Evolutionary conservation across 2,329 filamentous ascomycete species (phyloP), one percentile per base, ranked within the genome.

Genomic region (Talaromyces piceae): DNA sequence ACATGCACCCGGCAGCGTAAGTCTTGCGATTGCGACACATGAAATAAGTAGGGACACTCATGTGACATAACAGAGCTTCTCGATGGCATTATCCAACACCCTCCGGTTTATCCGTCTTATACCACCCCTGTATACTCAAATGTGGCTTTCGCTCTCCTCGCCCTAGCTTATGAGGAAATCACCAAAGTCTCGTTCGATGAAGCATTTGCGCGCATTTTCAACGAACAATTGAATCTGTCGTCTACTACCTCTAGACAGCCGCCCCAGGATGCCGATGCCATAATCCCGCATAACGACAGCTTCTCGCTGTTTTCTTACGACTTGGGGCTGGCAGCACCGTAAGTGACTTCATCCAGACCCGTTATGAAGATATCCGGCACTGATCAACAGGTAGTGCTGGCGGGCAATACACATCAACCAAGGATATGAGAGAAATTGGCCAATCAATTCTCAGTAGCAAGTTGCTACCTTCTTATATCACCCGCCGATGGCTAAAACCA

Each of bases 401-500:
- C 3, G 45, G 45, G n/a, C 28, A 47, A 16, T 47, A 47, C 30
- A 47, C 45, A 13, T 47, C 45, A 27, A 39, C 31, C 4, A 47
- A 47, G 45, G 45, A 47, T 18, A 8, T 47, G 13, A 26, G 20
- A 18, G 26, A 9, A 25, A 37, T 47, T 13, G 45, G 30, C 6
- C 28, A 37, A 23, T 31, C 45, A n/a, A 47, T 47, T 18, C 45
- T 47, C 30, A 27, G 16, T 13, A 47, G 31, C 33, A 26, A 20
- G 8, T 39, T 47, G 22, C 20, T 47, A 12, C 45, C 45, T 4
- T 39, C 45, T 11, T 41, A 39, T 30, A 18, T 47, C 33, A 47
- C 45, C 13, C 45, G 45, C 12, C 28, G 31, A 37, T 47, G 45
- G 45, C 6, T 47, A 22, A 47, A 47, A 39, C 45, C 45, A 13